Evolutionary conservation across 1,284 basidiomycete genomes (phyloP), one percentile per base, ranked within the genome.

Genomic region (Tilletia setariae): DNA sequence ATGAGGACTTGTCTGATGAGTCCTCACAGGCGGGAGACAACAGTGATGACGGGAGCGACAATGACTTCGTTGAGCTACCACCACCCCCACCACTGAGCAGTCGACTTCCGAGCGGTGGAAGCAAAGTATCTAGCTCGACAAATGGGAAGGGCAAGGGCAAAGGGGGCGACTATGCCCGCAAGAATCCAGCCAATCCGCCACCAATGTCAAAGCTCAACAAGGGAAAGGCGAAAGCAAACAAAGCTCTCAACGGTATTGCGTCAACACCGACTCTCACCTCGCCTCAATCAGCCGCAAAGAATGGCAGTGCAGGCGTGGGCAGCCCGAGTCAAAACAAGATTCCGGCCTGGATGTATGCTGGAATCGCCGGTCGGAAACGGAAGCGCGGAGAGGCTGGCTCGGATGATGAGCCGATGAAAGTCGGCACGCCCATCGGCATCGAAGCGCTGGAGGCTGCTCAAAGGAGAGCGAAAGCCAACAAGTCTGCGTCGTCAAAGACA

Each of bases 231-330:
- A 53, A 71, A 66, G 21, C 72, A 68, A n/a, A n/a, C n/a, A n/a
- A n/a, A n/a, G n/a, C n/a, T n/a, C n/a, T n/a, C n/a, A n/a, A n/a
- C n/a, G 16, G 32, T 72, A 1, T 70, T 15, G 40, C 61, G 6
- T 40, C 32, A 40, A 23, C 61, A 13, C 19, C 59, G 25, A 25
- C 30, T 40, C 21, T 82, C n/a, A 78, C 83, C 46, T 85, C 86
- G 63, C 84, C 84, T n/a, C n/a, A n/a, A n/a, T n/a, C n/a, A n/a
- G n/a, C n/a, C 51, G 87, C 87, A 19, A 90, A 91, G 87, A 90
- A 90, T 47, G 89, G 89, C 53, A 71, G 70, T 81, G 90, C 90
- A 1, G 65, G 51, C 51, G 72, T 71, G 81, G 25, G 25, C 3
- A 49, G 47, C n/a, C 44, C 44, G 15, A 15, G 90, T 90, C 7